phyloP scores from a whole-genome alignment of 192 early-diverging fungal species.

The Thamnidium elegans region DNA sequence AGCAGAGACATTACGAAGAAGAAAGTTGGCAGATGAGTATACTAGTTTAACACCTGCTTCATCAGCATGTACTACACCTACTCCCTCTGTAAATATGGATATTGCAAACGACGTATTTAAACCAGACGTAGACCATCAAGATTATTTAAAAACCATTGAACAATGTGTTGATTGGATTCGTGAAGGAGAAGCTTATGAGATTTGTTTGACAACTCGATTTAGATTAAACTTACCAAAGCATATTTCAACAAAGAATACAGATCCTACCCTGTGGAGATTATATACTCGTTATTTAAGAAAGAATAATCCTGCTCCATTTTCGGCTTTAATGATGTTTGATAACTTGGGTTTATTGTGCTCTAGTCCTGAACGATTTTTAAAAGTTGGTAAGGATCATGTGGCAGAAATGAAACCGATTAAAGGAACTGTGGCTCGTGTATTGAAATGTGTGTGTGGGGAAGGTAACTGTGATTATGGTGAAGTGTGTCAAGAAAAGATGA shows the following conservation, averaged over 20 bases:
- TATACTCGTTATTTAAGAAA: slow-evolving; percentile 63
- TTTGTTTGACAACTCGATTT: slow-evolving; percentile 89
- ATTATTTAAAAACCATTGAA: slow-evolving; percentile 60
- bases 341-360: slow-evolving; percentile 30
- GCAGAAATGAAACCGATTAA: slow-evolving; percentile 98
- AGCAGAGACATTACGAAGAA: slow-evolving; percentile 1
- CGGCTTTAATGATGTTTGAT: slow-evolving; percentile 63
- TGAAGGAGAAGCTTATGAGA: slow-evolving; percentile 92
- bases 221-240: slow-evolving; percentile 36
- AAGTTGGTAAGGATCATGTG: slow-evolving; percentile 38
- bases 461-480: slow-evolving; percentile 36
- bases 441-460: slow-evolving; percentile 47
- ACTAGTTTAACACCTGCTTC: slow-evolving; percentile 1
- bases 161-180: slow-evolving; percentile 60
- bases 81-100: not conserved
- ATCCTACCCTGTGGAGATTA: slow-evolving; percentile 41
- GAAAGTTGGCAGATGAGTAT: not conserved
- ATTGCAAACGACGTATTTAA: slow-evolving; percentile 29
- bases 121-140: slow-evolving; percentile 38
- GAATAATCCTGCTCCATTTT: slow-evolving; percentile 87
- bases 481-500: slow-evolving; percentile 31
- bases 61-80: slow-evolving; percentile 27
- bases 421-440: slow-evolving; percentile 64
- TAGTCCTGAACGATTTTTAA: slow-evolving; percentile 80
- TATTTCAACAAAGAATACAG: not conserved